Percentiles rank a stretch among this genome's conserved stretches.
Conservation (phyloP, 345 rosid species). For the Eucalyptus globulus region DNA sequence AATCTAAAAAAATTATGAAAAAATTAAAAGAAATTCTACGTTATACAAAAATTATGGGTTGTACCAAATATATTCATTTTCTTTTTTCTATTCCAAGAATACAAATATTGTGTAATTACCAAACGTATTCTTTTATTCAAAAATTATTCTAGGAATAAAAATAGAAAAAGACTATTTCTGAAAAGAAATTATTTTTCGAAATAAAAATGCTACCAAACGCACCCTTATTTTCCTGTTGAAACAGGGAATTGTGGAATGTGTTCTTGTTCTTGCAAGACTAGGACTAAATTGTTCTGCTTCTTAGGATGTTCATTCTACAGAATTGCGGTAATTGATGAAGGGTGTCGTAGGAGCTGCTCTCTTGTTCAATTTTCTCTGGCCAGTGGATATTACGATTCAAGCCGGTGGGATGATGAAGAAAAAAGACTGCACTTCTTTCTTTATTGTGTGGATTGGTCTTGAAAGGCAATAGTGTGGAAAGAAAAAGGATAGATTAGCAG, state of each 20-base stretch:
- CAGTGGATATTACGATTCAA: background rate
- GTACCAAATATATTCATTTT: too few relatives aligned
- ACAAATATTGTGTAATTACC: too few relatives aligned
- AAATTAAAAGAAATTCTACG: too few relatives aligned
- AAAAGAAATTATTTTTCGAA: fast-evolving
- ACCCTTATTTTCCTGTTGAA: background rate
- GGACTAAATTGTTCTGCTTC: background rate
- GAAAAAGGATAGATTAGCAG: background rate
- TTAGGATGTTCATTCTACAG: background rate
- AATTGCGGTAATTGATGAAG: background rate
- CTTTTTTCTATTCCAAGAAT: too few relatives aligned
- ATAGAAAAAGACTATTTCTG: too few relatives aligned
- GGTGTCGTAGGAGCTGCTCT: background rate
- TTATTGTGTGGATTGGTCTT: background rate
- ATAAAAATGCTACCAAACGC: too few relatives aligned
- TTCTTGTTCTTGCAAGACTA: background rate
- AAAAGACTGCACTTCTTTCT: background rate
- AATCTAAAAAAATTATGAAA: too few relatives aligned
- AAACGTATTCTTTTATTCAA: too few relatives aligned
- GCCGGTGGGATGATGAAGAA: background rate
- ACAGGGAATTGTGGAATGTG: background rate
- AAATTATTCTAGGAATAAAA: too few relatives aligned
- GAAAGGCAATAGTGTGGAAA: background rate
- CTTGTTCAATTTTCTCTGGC: background rate
- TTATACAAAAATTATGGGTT: too few relatives aligned